Evolutionary conservation across 2,329 filamentous ascomycete species (phyloP).

Genomic region (Claviceps quebecensis): DNA sequence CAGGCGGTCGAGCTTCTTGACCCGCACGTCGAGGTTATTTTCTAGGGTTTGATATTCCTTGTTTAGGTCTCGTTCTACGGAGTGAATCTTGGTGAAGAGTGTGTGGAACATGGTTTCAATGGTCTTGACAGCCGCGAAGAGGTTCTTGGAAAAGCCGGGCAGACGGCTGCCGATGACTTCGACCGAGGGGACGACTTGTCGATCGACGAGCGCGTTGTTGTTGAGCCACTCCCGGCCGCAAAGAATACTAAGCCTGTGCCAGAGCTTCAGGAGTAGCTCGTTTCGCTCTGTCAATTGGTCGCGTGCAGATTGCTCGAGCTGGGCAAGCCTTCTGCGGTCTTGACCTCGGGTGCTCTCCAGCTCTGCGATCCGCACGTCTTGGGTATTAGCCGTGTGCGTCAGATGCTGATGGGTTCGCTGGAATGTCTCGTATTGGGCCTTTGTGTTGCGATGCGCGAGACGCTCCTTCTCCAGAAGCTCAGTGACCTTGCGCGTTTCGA

Average conservation of each 20-base stretch:
- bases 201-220: slow-evolving; percentile 76
- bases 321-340: slow-evolving; percentile 62
- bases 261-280: slow-evolving; percentile 71
- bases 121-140: slow-evolving; percentile 73
- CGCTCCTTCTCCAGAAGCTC: slow-evolving; percentile 89
- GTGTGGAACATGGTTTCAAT: slow-evolving; percentile 67
- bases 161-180: slow-evolving; percentile 79
- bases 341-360: slow-evolving; percentile 66
- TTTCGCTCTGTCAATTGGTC: slow-evolving; percentile 87
- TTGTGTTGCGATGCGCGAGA: slow-evolving; percentile 69
- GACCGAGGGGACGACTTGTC: slow-evolving; percentile 65
- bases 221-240: slow-evolving; percentile 90
- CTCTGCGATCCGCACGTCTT: slow-evolving; percentile 73
- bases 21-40: slow-evolving; percentile 60
- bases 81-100: slow-evolving; percentile 68
- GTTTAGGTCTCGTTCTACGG: slow-evolving; percentile 78
- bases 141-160: slow-evolving; percentile 78
- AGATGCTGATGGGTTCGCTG: slow-evolving; percentile 80
- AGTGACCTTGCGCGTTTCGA: slow-evolving; percentile 72
- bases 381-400: slow-evolving; percentile 69
- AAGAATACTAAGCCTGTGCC: slow-evolving; percentile 73
- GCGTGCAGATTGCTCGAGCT: slow-evolving; percentile 65
- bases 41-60: slow-evolving; percentile 84
- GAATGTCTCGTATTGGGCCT: slow-evolving; percentile 74
- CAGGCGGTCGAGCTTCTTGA: slow-evolving; percentile 76